Evolutionary conservation across 805 yeast species (phyloP).

Genomic region (Teunomyces funiuensis): DNA sequence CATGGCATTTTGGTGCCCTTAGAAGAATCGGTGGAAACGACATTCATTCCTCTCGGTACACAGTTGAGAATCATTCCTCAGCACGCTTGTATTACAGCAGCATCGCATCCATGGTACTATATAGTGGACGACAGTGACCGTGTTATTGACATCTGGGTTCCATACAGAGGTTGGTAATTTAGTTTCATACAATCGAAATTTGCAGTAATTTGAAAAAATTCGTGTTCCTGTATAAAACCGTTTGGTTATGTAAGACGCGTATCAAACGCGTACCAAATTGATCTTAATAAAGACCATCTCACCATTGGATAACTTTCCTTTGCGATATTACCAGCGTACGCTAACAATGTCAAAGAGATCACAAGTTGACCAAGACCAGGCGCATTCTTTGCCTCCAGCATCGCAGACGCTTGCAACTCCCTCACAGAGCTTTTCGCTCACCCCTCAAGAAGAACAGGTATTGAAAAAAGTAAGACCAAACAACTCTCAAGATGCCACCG

Average conservation of each 20-base stretch:
- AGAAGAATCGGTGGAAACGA: constrained; percentile 22
- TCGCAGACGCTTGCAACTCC: constrained; percentile 12
- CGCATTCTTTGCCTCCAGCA: constrained; percentile 36
- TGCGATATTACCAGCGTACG: neutral
- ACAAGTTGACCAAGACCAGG: constrained; percentile 18
- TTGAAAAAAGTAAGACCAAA: constrained; percentile 37
- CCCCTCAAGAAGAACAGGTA: constrained; percentile 30
- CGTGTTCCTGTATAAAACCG: neutral
- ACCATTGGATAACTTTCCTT: neutral
- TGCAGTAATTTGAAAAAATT: neutral
- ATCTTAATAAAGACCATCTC: constrained; percentile 5
- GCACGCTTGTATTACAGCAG: constrained; percentile 73
- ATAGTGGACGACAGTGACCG: constrained; percentile 47
- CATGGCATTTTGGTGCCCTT: constrained; percentile 70
- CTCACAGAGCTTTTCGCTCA: constrained; percentile 12
- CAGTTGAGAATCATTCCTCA: constrained; percentile 61
- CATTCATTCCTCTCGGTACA: constrained; percentile 54
- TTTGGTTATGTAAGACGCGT: constrained; percentile 3
- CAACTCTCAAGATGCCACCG: constrained; percentile 37
- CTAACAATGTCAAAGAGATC: constrained; percentile 1
- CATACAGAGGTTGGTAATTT: constrained; percentile 51
- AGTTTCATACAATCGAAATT: neutral
- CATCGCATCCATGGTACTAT: constrained; percentile 57
- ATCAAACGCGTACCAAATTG: neutral
- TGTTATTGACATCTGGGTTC: constrained; percentile 64